Evolutionary conservation across 192 early-diverging fungal species (phyloP).

Genomic region (Paraglomus brasilianum): DNA sequence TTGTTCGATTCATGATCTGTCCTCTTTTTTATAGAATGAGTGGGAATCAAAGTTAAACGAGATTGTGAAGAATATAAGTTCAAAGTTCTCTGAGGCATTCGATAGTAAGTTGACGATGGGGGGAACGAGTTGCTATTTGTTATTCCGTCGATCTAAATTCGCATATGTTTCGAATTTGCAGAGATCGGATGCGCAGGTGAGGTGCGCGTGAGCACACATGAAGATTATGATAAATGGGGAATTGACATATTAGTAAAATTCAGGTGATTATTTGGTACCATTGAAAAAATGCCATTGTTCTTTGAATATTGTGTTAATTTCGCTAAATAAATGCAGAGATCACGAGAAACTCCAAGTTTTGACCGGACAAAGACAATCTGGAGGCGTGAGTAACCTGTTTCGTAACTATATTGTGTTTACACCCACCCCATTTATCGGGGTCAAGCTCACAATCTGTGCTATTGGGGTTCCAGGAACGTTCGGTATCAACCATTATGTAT

Average conservation of each 20-base stretch:
- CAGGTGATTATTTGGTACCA: slow-evolving; percentile 44
- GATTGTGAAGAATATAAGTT: slow-evolving; percentile 65
- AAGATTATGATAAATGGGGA: slow-evolving; percentile 91
- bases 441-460: background rate
- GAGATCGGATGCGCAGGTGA: slow-evolving; percentile 80
- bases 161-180: slow-evolving; percentile 6
- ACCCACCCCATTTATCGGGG: background rate
- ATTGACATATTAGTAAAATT: slow-evolving; percentile 96
- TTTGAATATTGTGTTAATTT: background rate
- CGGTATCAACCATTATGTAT: slow-evolving; percentile 95
- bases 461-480: slow-evolving; percentile 64
- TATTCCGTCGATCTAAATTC: background rate
- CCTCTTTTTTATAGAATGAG: slow-evolving; percentile 37
- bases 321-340: slow-evolving; percentile 48
- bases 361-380: slow-evolving; percentile 89
- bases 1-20: background rate
- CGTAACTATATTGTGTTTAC: background rate
- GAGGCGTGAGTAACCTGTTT: slow-evolving; percentile 61
- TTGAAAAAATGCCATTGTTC: background rate
- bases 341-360: slow-evolving; percentile 80
- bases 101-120: slow-evolving; percentile 43
- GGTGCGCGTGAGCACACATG: slow-evolving; percentile 62
- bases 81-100: slow-evolving; percentile 70
- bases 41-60: slow-evolving; percentile 70
- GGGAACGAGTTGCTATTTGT: background rate